These are phyloP conservation scores for Helminthosporium solani DNA, from an alignment of 2,329 filamentous ascomycete species.

Conservation along the genomic window DNA sequence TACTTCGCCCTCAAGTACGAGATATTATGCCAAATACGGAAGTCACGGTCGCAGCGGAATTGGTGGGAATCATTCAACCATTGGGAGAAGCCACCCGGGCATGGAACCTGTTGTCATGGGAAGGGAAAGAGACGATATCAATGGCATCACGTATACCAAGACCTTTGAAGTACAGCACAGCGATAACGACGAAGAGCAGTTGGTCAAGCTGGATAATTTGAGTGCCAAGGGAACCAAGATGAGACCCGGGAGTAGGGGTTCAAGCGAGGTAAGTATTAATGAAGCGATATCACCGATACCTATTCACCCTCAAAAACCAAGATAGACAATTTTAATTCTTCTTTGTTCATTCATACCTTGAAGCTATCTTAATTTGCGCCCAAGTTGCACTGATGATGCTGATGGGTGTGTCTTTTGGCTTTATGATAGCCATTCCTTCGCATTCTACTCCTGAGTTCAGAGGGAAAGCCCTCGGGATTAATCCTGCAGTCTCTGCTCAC, in stretches of 20 bases:
- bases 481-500: too few relatives aligned
- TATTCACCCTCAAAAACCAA: not conserved
- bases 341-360: too few relatives aligned
- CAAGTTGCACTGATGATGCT: too few relatives aligned
- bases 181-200: conserved; percentile 17
- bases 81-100: conserved; percentile 1
- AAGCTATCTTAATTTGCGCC: too few relatives aligned
- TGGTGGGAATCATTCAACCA: conserved; percentile 5
- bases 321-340: not conserved
- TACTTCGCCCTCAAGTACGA: conserved; percentile 12
- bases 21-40: conserved; percentile 18
- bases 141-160: conserved; percentile 17
- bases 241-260: conserved; percentile 10
- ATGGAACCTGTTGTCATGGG: not conserved
- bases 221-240: conserved; percentile 9
- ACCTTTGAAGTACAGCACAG: conserved; percentile 21
- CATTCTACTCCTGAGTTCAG: too few relatives aligned
- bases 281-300: conserved; percentile 1
- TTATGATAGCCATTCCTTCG: too few relatives aligned
- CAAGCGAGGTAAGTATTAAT: conserved; percentile 14
- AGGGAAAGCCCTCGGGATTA: too few relatives aligned
- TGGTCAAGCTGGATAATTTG: conserved; percentile 21
- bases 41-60: not conserved
- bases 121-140: not conserved
- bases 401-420: too few relatives aligned